Evolutionary conservation across 1,284 basidiomycete genomes (phyloP).

Genomic region (Ceratobasidium sp.): DNA sequence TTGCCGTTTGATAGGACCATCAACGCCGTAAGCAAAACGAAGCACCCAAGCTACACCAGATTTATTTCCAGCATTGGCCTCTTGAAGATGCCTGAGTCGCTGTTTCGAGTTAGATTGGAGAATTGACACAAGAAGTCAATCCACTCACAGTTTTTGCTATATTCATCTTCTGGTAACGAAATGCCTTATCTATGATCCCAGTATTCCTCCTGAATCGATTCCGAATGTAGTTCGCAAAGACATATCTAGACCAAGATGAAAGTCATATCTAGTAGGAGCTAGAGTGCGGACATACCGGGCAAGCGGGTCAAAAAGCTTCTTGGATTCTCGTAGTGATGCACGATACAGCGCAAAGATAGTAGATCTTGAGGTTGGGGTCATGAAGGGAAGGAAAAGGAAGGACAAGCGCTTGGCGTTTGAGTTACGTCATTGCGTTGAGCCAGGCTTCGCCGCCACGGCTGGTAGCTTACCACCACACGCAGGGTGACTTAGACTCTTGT

Average conservation of each 20-base stretch:
- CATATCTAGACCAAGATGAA: conserved; percentile 56
- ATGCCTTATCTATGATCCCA: conserved; percentile 41
- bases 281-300: conserved; percentile 9
- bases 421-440: neutral
- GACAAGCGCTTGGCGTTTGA: neutral
- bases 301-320: conserved; percentile 15
- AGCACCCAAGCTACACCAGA: conserved; percentile 68
- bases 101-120: conserved; percentile 47
- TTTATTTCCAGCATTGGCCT: conserved; percentile 62
- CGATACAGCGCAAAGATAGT: conserved; percentile 33
- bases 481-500: neutral
- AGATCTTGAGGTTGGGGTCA: conserved; percentile 13
- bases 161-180: conserved; percentile 56
- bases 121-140: neutral
- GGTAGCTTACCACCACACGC: neutral
- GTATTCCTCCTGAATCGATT: conserved; percentile 60
- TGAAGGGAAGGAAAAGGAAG: neutral
- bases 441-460: conserved; percentile 17
- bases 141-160: conserved; percentile 59
- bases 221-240: conserved; percentile 66
- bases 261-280: neutral
- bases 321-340: conserved; percentile 20
- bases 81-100: conserved; percentile 64
- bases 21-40: conserved; percentile 78
- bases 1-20: conserved; percentile 55